Evolutionary conservation across 2,329 filamentous ascomycete genomes (phyloP).

Genomic region (Fusarium tuaranense): DNA sequence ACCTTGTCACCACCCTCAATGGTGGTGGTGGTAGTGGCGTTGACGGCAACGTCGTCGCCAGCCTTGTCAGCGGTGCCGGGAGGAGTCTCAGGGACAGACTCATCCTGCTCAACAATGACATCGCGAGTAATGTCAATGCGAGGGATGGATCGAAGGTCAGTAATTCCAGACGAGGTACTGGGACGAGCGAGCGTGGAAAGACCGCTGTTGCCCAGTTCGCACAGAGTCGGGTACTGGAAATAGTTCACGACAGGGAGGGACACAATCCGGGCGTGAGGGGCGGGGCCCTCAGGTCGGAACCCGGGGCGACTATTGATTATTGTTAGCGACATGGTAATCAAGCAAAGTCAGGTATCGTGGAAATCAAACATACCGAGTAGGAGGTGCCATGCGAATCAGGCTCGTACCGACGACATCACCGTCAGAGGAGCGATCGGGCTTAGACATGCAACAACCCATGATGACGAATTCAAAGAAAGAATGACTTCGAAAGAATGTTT

Average conservation of each 20-base stretch:
- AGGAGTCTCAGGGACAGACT: not conserved
- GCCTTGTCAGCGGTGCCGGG: not conserved
- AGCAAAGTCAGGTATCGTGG: not conserved
- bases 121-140: not conserved
- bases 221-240: not conserved
- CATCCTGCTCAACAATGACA: not conserved
- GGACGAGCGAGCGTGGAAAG: not conserved
- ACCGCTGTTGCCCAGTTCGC: not conserved
- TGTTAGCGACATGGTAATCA: not conserved
- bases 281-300: not conserved
- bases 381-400: not conserved
- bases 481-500: not conserved
- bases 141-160: not conserved
- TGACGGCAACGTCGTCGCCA: not conserved
- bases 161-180: not conserved
- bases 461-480: not conserved
- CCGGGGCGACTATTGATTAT: not conserved
- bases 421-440: not conserved
- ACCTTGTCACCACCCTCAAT: not conserved
- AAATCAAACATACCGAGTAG: not conserved
- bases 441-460: not conserved
- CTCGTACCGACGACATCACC: not conserved
- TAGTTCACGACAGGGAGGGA: not conserved
- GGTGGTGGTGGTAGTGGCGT: not conserved
- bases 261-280: not conserved